These are phyloP conservation scores for Aspergillus sp. DNA, from an alignment of 2,329 filamentous ascomycete genomes.

Conservation along the genomic window DNA sequence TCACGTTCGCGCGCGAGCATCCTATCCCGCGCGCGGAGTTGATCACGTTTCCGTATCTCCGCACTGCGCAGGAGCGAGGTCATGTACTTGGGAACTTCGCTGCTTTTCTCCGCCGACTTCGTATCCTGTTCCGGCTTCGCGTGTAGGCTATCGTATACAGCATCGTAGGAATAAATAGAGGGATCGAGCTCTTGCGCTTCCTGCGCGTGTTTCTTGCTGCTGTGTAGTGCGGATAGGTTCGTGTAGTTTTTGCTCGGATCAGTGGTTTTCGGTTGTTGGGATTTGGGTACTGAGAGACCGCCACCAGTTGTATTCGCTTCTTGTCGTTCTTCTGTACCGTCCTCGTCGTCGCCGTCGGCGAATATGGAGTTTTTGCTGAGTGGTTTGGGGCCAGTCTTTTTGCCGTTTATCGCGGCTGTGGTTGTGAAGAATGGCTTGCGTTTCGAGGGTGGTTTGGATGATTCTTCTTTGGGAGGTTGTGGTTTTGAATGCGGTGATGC, in stretches of 20 bases:
- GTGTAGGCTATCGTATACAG: constrained; percentile 44
- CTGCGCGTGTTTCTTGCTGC: constrained; percentile 39
- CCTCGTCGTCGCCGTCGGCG: constrained; percentile 30
- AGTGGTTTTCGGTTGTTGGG: constrained; percentile 4
- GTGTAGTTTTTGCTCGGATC: constrained; percentile 26
- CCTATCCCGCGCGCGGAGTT: constrained; percentile 55
- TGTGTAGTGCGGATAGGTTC: constrained; percentile 42
- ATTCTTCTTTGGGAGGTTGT: constrained; percentile 11
- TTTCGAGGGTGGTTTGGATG: constrained; percentile 14
- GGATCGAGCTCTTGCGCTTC: constrained; percentile 40
- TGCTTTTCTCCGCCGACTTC: constrained; percentile 12
- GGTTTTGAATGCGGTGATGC: constrained; percentile 13
- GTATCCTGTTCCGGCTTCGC: constrained; percentile 26
- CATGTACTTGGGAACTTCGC: constrained; percentile 53
- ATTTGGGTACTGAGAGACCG: constrained; percentile 13
- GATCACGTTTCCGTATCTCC: constrained; percentile 57
- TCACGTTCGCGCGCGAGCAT: constrained; percentile 55
- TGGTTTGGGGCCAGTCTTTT: constrained; percentile 25
- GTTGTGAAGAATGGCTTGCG: constrained; percentile 12
- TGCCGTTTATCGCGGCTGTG: constrained; percentile 22
- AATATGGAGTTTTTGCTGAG: constrained; percentile 32
- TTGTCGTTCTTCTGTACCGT: constrained; percentile 11
- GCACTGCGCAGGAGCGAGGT: constrained; percentile 53
- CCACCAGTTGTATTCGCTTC: constrained; percentile 2
- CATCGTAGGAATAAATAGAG: constrained; percentile 45